Conservation (phyloP, 768 basidiomycete species). For the Mycena chlorophos region DNA sequence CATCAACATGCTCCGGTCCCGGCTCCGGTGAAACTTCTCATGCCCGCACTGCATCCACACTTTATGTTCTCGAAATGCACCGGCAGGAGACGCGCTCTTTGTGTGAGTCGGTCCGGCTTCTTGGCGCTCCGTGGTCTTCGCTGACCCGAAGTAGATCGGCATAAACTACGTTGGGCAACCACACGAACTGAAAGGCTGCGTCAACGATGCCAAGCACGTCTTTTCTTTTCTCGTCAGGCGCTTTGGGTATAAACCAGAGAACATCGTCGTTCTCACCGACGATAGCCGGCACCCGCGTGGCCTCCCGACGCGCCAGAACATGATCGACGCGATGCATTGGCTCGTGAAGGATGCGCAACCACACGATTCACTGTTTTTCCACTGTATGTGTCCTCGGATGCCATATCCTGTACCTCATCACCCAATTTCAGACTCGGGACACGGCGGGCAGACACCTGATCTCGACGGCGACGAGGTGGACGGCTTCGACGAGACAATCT, state of each 20-base stretch:
- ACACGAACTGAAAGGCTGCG: conserved; percentile 69
- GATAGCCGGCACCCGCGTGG: conserved; percentile 43
- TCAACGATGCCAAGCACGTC: conserved; percentile 78
- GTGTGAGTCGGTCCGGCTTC: conserved; percentile 8
- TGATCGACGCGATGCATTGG: conserved; percentile 24
- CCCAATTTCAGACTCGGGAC: conserved; percentile 73
- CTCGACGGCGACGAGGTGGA: conserved; percentile 75
- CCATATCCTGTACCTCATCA: not conserved
- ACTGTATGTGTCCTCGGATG: conserved; percentile 45
- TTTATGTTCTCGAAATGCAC: conserved; percentile 27
- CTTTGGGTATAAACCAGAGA: conserved; percentile 55
- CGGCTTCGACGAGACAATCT: conserved; percentile 86
- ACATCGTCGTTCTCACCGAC: conserved; percentile 51
- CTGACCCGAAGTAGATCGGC: conserved; percentile 54
- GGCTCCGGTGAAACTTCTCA: not conserved
- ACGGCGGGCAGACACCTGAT: conserved; percentile 90
- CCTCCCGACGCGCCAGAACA: conserved; percentile 54
- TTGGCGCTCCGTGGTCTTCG: not conserved
- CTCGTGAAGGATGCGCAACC: conserved; percentile 67
- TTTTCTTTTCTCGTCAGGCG: conserved; percentile 60
- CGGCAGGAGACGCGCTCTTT: conserved; percentile 25
- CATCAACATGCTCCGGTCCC: not conserved
- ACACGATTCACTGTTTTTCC: conserved; percentile 78
- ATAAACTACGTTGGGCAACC: conserved; percentile 73
- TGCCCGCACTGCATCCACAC: conserved; percentile 10